Base-by-base conservation (phyloP, 169 alveolate genomes). In the Plasmodium falciparum region DNA sequence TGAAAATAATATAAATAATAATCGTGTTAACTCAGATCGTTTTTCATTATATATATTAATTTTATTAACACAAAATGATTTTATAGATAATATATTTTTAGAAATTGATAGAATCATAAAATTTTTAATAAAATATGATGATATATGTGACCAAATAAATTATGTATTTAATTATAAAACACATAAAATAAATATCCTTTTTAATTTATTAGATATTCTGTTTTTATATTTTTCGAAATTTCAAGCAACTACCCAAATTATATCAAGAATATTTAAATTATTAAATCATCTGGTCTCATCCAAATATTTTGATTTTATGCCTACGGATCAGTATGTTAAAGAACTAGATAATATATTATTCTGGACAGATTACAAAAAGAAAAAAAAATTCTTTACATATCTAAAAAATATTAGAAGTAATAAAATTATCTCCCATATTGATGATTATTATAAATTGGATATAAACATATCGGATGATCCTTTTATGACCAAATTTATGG, bases 211-310 rank as follows among this genome's bases (percentile, higher is more conserved):
- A 2, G 92, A 86, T 86, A 13, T 86, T 8, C 52, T 86, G 2
- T 86, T 86, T 70, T 66, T 71, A 24, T 86, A 86, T 71, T 86
- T 24, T 86, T 47, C 92, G 0, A 86, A 86, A 71, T 86, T 71
- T 62, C 92, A 86, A 22, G 92, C 92, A 4, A 29, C n/a, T 26
- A 17, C n/a, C 33, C 43, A 62, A 47, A 22, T 33, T 5, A 73
- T 86, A 0, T 59, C 86, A 0, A 39, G 62, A 9, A 71, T 86
- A 15, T 86, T 70, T 47, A 86, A 86, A 33, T 74, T 72, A 26
- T 24, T 86, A 15, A 70, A 86, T 24, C 92, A 86, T 62, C 22
- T 86, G 4, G 88, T 86, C 5, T 86, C 92, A 4, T 29, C 88
- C 4, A 86, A 61, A 52, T 70, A 71, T 39, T 65, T 71, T 20